A percentile compares a stretch with the other conserved stretches of the same genome.
Evolutionary conservation across 257 asterid genomes (phyloP).

Genomic region (Gentiana dahurica): DNA sequence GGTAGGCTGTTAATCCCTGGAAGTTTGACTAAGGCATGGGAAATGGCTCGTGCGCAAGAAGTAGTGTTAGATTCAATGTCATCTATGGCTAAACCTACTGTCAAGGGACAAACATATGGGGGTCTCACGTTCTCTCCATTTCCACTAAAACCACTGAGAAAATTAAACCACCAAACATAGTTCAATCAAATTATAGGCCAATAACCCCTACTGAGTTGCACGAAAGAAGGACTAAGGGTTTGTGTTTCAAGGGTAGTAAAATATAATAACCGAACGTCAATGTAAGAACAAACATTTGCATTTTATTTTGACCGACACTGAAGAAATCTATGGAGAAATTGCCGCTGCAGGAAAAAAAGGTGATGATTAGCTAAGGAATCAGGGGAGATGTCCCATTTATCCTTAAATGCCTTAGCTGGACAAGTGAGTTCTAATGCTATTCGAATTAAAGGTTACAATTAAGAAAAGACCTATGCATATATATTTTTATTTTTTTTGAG

Average conservation of each 20-base stretch:
- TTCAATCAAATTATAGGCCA: background rate
- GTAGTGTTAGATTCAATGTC: background rate
- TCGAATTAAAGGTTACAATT: background rate
- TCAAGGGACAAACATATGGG: too few species aligned
- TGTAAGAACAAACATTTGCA: too few species aligned
- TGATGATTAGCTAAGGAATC: too few species aligned
- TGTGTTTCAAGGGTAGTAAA: slow-evolving; percentile 6
- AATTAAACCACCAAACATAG: too few species aligned
- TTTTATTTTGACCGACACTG: too few species aligned
- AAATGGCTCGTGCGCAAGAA: background rate
- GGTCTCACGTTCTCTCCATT: too few species aligned
- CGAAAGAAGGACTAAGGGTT: background rate
- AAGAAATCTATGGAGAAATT: background rate
- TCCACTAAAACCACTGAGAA: background rate
- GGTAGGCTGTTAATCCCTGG: too few species aligned
- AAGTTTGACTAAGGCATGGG: too few species aligned
- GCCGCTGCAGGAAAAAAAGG: too few species aligned
- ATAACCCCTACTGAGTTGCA: background rate
- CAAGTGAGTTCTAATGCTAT: background rate
- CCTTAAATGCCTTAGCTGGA: too few species aligned
- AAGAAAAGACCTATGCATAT: background rate
- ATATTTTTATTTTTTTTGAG: too few species aligned
- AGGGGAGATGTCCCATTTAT: background rate
- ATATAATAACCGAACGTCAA: background rate
- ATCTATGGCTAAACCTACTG: background rate